Evolutionary conservation across 768 basidiomycete species (phyloP).

Genomic region (Candolleomyces efflorescens): DNA sequence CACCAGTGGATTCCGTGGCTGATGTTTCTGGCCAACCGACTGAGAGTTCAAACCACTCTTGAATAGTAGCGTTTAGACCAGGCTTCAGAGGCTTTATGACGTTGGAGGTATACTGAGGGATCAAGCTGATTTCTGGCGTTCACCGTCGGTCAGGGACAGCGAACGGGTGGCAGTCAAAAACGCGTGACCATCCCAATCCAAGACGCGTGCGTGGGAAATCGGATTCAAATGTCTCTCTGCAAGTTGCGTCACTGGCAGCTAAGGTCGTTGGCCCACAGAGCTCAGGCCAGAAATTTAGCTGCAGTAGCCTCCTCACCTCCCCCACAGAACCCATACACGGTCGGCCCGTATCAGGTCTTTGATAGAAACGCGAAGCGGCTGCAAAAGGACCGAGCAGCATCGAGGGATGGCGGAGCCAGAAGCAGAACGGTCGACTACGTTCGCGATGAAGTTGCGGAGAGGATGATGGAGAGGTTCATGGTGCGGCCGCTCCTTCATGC

Average conservation of each 20-base stretch:
- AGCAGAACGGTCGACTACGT: conserved; percentile 89
- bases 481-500: conserved; percentile 35
- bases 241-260: conserved; percentile 2
- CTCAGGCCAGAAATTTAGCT: conserved; percentile 38
- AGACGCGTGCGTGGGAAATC: conserved; percentile 11
- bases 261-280: conserved; percentile 13
- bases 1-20: background rate
- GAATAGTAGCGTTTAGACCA: too few species aligned
- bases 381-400: conserved; percentile 75
- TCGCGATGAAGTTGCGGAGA: conserved; percentile 84
- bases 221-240: conserved; percentile 4
- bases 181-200: background rate
- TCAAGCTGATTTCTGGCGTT: background rate
- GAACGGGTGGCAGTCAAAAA: background rate
- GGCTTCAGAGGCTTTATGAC: too few species aligned
- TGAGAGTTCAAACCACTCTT: too few species aligned
- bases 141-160: too few species aligned
- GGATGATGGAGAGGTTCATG: conserved; percentile 86
- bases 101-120: background rate
- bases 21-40: background rate
- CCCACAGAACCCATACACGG: conserved; percentile 37
- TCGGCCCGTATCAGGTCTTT: conserved; percentile 79
- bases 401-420: conserved; percentile 47
- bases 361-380: conserved; percentile 73
- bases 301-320: conserved; percentile 43